Base-by-base conservation (phyloP, 1,139 yeast species). In the Hyphopichia wangnamkhiaoensis region DNA sequence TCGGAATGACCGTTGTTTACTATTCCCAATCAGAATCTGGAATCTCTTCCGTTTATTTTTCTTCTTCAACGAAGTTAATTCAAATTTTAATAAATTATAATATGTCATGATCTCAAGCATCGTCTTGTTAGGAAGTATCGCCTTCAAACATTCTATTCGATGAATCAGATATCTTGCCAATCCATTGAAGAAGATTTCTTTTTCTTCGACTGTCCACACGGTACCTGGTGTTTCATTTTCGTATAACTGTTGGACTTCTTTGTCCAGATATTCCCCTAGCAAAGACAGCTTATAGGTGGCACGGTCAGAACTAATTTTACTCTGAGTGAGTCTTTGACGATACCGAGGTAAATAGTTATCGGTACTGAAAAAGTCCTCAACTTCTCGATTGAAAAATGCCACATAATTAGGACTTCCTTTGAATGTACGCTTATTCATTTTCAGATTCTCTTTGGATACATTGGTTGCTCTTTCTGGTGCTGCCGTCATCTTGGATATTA, bases 81-180 rank as follows among this genome's bases (percentile, higher is more conserved):
- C 68, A 29, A 34, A 37, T 36, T 58, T 55, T 16, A 80, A 53
- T 14, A 68, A 41, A 14, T 66, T 52, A 49, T 79, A 78, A 52
- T 79, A 79, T 14, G 56, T 63, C 37, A 69, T 52, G 5, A 81
- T 71, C 43, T 81, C 84, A 1, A 61, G 37, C 4, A 55, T 48
- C 0, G 76, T 58, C 53, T 80, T 82, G 2, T 61, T 48, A 0
- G 69, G 70, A 21, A 78, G 44, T 14, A 58, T 53, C 5, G 54
- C 59, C 2, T 63, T 56, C 1, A 80, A 72, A 8, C 58, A 47
- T 7, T 72, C 79, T 7, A 70, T 48, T 29, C 71, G 53, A 47
- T 79, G 79, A 32, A 80, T 75, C 12, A 82, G 70, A 48, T 66
- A 66, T 18, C 81, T 62, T 2, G 74, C 71, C 23, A 78, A 54